Base-by-base conservation (phyloP, 495 filamentous ascomycete genomes). In the Aspergillus panamensis region DNA sequence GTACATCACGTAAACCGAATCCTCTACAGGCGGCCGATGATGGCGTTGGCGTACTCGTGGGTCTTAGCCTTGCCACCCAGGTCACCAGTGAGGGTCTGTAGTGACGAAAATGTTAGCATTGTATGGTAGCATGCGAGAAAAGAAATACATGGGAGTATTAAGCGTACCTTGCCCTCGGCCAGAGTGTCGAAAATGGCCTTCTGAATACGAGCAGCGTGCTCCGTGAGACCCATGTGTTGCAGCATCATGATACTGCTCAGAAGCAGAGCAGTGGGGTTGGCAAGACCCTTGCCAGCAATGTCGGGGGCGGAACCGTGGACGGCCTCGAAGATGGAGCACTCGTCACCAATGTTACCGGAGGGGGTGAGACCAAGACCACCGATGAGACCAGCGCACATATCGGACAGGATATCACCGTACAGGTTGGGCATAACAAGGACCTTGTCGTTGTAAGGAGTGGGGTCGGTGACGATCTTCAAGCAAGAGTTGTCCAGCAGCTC, bases 391-490 rank as follows among this genome's bases (percentile, higher is more conserved):
- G 94, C 94, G 77, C 94, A 97, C 90, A 98, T 95, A 76, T 98
- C 94, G 66, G 94, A 97, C 60, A 98, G 84, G 83, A 98, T 98
- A 75, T 98, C 94, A 74, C 94, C 94, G 79, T 98, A 97, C 62
- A 98, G 80, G 80, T 98, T 98, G 72, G 94, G 95, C 95, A 97
- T 97, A 73, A 98, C 94, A 57, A 98, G 86, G 53, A 98, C 94
- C 81, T 96, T 96, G 84, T 97, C 94, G 80, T 92, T 96, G 83
- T 98, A 98, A 13, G 92, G 91, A 51, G 84, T 77, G 20, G 91
- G 92, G 80, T 96, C 92, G 62, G 92, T 95, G 57, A 92, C 89
- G 77, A 97, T 96, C 82, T 96, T 96, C 64, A 98, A 77, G 84
- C 95, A 98, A 58, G 93, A 91, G 82, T 98, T 98, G 84, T 98